These are phyloP conservation scores for Blastobotrys ciferrii DNA, from an alignment of 1,139 yeast genomes.

Conservation along the genomic window DNA sequence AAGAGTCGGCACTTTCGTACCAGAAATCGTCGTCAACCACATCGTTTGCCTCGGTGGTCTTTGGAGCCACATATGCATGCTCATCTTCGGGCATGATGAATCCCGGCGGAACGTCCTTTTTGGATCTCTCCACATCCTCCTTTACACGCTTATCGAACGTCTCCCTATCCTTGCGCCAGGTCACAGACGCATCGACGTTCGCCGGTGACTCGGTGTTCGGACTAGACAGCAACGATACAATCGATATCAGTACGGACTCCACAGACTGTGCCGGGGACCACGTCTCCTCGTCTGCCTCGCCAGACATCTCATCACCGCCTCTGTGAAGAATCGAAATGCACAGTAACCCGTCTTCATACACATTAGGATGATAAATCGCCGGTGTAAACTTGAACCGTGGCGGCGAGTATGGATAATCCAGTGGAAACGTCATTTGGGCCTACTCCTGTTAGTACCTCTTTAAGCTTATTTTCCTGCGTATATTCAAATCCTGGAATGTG, in stretches of 20 bases:
- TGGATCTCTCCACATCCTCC: conserved; percentile 80
- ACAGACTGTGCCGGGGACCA: conserved; percentile 98
- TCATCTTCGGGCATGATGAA: conserved; percentile 73
- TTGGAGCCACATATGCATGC: conserved; percentile 57
- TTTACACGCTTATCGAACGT: conserved; percentile 75
- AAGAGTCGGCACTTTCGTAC: conserved; percentile 73
- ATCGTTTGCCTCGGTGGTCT: conserved; percentile 49
- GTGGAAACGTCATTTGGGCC: conserved; percentile 91
- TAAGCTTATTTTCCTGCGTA: conserved; percentile 2
- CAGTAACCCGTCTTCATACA: conserved; percentile 86
- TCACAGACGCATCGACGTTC: conserved; percentile 93
- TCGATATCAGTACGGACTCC: conserved; percentile 84
- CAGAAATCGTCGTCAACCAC: conserved; percentile 83
- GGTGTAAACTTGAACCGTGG: conserved; percentile 94
- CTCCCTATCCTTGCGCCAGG: conserved; percentile 80
- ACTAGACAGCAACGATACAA: conserved; percentile 85
- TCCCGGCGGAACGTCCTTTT: conserved; percentile 80
- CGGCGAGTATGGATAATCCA: conserved; percentile 87
- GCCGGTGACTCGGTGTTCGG: conserved; percentile 95
- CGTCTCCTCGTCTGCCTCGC: conserved; percentile 79
- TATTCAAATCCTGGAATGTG: no score
- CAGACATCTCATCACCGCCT: conserved; percentile 83
- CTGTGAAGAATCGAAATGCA: conserved; percentile 92
- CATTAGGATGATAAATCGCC: conserved; percentile 91
- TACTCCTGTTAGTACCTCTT: conserved; percentile 16